Conservation (phyloP, 257 asterid genomes). For the Solanum corneliomulleri region DNA sequence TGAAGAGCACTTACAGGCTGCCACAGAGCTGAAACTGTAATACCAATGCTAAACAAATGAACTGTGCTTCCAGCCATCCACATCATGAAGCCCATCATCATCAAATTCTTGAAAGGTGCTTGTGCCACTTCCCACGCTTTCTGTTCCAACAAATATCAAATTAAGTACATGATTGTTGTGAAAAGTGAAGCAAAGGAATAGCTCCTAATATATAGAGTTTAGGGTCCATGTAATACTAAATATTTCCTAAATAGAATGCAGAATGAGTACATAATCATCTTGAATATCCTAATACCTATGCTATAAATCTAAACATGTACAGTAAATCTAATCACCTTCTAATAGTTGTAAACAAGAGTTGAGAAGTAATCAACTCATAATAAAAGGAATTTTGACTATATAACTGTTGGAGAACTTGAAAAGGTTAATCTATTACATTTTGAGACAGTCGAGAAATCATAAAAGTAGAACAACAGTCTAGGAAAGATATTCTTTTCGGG, state of each 20-base stretch:
- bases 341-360: neutral
- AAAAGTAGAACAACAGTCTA: neutral
- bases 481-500: neutral
- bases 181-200: neutral
- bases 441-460: neutral
- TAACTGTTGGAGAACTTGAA: neutral
- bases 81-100: conserved; percentile 99
- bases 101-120: conserved; percentile 85
- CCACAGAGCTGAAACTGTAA: conserved; percentile 90
- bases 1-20: conserved; percentile 97
- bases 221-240: neutral
- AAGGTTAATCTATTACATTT: neutral
- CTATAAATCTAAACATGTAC: neutral
- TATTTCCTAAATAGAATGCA: neutral
- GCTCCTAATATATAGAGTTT: neutral
- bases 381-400: neutral
- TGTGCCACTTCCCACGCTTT: conserved; percentile 99
- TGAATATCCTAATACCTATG: neutral
- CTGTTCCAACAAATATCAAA: conserved; percentile 26
- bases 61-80: conserved; percentile 99
- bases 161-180: neutral
- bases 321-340: neutral
- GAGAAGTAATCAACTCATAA: neutral
- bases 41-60: conserved; percentile 92
- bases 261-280: neutral